Conservation (phyloP, 495 filamentous ascomycete species). For the Hypoxylon intermedium region DNA sequence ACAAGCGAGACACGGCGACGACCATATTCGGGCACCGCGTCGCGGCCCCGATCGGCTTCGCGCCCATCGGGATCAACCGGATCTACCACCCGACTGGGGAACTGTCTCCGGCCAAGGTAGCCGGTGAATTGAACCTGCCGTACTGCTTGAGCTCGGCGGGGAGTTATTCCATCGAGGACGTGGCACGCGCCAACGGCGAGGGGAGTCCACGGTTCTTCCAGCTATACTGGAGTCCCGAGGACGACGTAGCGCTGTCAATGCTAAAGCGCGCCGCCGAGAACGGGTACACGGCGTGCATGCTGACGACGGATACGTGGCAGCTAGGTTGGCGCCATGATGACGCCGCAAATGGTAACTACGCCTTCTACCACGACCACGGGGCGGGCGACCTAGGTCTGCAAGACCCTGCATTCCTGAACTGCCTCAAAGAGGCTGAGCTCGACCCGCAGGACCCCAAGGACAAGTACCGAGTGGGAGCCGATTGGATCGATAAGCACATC, state of each 20-base stretch:
- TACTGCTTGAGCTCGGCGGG: slow-evolving; percentile 68
- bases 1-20: too few relatives aligned
- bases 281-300: slow-evolving; percentile 65
- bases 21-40: slow-evolving; percentile 70
- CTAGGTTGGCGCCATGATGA: slow-evolving; percentile 72
- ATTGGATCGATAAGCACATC: slow-evolving; percentile 68
- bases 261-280: slow-evolving; percentile 59
- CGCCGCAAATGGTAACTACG: slow-evolving; percentile 64
- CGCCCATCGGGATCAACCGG: slow-evolving; percentile 70
- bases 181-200: slow-evolving; percentile 60
- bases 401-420: slow-evolving; percentile 65
- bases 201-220: slow-evolving; percentile 65
- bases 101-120: slow-evolving; percentile 64
- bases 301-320: slow-evolving; percentile 72
- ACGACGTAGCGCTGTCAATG: slow-evolving; percentile 63
- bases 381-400: slow-evolving; percentile 59
- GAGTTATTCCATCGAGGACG: slow-evolving; percentile 64
- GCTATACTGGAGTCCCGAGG: slow-evolving; percentile 71
- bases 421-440: slow-evolving; percentile 47
- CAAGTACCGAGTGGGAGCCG: slow-evolving; percentile 53
- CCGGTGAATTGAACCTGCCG: slow-evolving; percentile 60
- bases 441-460: slow-evolving; percentile 59
- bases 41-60: slow-evolving; percentile 67
- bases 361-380: slow-evolving; percentile 61
- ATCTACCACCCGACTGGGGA: slow-evolving; percentile 68